Evolutionary conservation across 768 basidiomycete genomes (phyloP).

Genomic region (Candolleomyces aberdarensis): DNA sequence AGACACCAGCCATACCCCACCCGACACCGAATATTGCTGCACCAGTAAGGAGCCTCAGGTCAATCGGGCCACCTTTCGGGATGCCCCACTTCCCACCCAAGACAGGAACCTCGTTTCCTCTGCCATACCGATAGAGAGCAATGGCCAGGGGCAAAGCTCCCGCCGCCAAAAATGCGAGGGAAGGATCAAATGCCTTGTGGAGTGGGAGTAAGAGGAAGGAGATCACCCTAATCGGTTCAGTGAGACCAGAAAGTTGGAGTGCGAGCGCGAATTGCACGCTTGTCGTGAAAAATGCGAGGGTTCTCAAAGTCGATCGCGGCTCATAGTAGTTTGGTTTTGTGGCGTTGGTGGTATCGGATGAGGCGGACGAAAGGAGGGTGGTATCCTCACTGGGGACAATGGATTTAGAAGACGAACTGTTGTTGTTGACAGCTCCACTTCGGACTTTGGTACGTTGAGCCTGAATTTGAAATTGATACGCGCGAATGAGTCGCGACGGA

Average conservation of each 20-base stretch:
- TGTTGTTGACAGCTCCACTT: neutral
- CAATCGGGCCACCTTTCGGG: constrained; percentile 37
- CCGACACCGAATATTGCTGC: constrained; percentile 58
- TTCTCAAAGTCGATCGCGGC: constrained; percentile 25
- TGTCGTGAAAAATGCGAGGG: constrained; percentile 39
- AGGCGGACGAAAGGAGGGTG: neutral
- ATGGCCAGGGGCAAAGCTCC: constrained; percentile 48
- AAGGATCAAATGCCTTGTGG: constrained; percentile 51
- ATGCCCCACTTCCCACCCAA: constrained; percentile 45
- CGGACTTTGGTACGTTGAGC: neutral
- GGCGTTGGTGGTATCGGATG: constrained; percentile 3
- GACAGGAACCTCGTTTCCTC: constrained; percentile 33
- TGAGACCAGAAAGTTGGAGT: constrained; percentile 52
- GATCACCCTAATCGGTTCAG: constrained; percentile 45
- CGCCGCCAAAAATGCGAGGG: constrained; percentile 49
- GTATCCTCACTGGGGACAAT: neutral
- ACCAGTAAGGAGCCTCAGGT: constrained; percentile 45
- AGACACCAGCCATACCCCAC: constrained; percentile 60
- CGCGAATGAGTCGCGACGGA: neutral
- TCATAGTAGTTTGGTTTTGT: constrained; percentile 8
- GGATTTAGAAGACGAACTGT: neutral
- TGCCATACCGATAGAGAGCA: constrained; percentile 41
- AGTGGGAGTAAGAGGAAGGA: constrained; percentile 51
- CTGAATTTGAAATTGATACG: neutral
- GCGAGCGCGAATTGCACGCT: constrained; percentile 51